phyloP scores from a whole-genome alignment of 2,329 filamentous ascomycete genomes.

The Colletotrichum orbiculare region DNA sequence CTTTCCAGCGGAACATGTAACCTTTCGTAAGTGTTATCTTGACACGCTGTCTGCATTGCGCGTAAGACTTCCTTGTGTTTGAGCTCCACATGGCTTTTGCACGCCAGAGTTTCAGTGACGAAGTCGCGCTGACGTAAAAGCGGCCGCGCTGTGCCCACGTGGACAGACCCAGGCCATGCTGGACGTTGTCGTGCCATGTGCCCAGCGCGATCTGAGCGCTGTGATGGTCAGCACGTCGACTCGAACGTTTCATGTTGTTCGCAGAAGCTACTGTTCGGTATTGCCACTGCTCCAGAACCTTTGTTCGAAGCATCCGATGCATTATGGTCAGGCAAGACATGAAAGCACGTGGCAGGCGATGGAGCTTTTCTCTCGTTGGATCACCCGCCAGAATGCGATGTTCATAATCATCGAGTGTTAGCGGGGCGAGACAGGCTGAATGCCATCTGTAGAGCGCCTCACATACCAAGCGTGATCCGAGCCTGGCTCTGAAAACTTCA shows the following conservation, averaged over 20 bases:
- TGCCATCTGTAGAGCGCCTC: too few species aligned
- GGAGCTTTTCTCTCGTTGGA: not conserved
- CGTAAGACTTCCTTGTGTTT: conserved; percentile 28
- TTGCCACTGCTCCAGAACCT: conserved; percentile 28
- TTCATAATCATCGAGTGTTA: not conserved
- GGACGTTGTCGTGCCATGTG: conserved; percentile 14
- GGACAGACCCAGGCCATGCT: conserved; percentile 1
- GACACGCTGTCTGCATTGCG: conserved; percentile 30
- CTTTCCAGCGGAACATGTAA: conserved; percentile 31
- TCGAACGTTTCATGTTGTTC: conserved; percentile 10
- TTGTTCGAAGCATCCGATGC: conserved; percentile 22
- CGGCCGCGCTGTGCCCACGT: conserved; percentile 24
- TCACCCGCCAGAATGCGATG: not conserved
- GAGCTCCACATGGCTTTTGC: conserved; percentile 27
- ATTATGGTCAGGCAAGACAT: conserved; percentile 3
- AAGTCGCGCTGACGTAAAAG: conserved; percentile 19
- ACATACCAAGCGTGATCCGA: too few species aligned
- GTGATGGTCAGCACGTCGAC: conserved; percentile 18
- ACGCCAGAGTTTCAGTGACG: conserved; percentile 18
- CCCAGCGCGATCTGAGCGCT: conserved; percentile 9
- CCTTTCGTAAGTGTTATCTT: conserved; percentile 28
- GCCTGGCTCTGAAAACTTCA: too few species aligned
- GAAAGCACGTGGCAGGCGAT: not conserved
- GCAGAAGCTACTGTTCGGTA: conserved; percentile 2
- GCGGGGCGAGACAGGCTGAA: not conserved